Percentiles rank a stretch among this genome's conserved stretches.
Conservation (phyloP, 306 rosid species). For the Gastrolobium villosum region DNA sequence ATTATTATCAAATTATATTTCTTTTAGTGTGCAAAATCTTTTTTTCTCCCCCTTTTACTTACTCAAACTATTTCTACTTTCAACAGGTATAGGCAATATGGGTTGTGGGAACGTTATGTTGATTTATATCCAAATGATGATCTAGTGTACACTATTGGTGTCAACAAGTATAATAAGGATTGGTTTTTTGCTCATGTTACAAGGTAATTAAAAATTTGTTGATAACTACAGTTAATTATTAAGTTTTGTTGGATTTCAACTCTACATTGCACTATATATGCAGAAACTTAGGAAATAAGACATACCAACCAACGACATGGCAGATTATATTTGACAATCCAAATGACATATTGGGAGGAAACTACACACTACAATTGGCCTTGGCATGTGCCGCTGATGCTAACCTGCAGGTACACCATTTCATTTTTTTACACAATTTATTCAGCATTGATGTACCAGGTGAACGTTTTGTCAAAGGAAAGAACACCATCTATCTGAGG, state of each 20-base stretch:
- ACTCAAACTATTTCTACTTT: slow-evolving; percentile 7
- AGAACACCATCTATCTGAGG: slow-evolving; percentile 66
- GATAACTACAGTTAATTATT: background rate
- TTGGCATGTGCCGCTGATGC: slow-evolving; percentile 68
- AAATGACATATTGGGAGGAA: slow-evolving; percentile 40
- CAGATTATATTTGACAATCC: slow-evolving; percentile 61
- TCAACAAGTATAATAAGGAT: slow-evolving; percentile 42
- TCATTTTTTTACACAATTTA: background rate
- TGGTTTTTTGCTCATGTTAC: slow-evolving; percentile 82
- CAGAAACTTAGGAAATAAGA: slow-evolving; percentile 62
- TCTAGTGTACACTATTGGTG: slow-evolving; percentile 62
- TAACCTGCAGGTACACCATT: slow-evolving; percentile 62
- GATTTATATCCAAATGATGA: slow-evolving; percentile 62
- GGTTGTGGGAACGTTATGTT: slow-evolving; percentile 73
- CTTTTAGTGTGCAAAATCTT: background rate
- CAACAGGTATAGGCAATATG: slow-evolving; percentile 74
- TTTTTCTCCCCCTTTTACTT: background rate
- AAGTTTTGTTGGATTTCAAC: background rate
- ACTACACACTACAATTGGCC: slow-evolving; percentile 82
- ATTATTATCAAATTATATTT: background rate
- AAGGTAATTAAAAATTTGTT: slow-evolving; percentile 39
- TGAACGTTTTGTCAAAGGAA: slow-evolving; percentile 51
- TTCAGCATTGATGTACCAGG: slow-evolving; percentile 61
- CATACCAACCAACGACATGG: slow-evolving; percentile 82
- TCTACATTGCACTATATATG: background rate